Conservation (phyloP, 1,139 yeast genomes). For the Kluyveromyces sp. region DNA sequence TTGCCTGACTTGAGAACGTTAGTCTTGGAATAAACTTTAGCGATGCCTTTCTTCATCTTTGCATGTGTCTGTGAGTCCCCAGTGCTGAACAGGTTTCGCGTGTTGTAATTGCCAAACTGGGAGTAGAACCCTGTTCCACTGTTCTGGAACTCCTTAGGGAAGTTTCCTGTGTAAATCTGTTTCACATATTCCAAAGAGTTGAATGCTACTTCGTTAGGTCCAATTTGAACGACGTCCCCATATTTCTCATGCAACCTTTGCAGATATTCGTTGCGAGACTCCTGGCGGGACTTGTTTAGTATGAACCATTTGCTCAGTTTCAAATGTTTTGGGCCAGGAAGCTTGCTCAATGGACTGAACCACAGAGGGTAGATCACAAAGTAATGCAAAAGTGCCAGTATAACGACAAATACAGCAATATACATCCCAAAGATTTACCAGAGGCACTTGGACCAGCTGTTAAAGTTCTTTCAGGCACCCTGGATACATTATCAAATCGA, state of each 20-base stretch:
- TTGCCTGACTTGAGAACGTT: constrained; percentile 18
- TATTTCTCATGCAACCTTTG: constrained; percentile 47
- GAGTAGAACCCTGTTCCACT: constrained; percentile 41
- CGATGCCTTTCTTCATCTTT: constrained; percentile 42
- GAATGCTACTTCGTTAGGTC: constrained; percentile 58
- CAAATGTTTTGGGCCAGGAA: constrained; percentile 59
- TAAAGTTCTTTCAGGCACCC: no score
- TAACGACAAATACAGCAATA: constrained; percentile 1
- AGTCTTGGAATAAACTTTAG: constrained; percentile 45
- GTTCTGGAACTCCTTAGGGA: constrained; percentile 37
- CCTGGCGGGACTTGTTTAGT: constrained; percentile 47
- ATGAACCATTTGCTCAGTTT: constrained; percentile 43
- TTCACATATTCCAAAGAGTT: constrained; percentile 46
- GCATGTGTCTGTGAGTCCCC: constrained; percentile 45
- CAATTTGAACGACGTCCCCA: constrained; percentile 55
- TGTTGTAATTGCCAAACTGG: constrained; percentile 54
- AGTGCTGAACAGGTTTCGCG: constrained; percentile 52
- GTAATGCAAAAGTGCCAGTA: constrained; percentile 21
- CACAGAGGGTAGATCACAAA: constrained; percentile 41
- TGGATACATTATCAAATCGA: no score
- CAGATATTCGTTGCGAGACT: constrained; percentile 45
- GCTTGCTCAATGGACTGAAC: constrained; percentile 42
- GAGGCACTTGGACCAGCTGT: no score
- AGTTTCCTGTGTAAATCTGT: constrained; percentile 43
- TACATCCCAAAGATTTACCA: constrained; percentile 1